phyloP scores from a whole-genome alignment of 441 rosid species.

The Eutrema salsugineum region DNA sequence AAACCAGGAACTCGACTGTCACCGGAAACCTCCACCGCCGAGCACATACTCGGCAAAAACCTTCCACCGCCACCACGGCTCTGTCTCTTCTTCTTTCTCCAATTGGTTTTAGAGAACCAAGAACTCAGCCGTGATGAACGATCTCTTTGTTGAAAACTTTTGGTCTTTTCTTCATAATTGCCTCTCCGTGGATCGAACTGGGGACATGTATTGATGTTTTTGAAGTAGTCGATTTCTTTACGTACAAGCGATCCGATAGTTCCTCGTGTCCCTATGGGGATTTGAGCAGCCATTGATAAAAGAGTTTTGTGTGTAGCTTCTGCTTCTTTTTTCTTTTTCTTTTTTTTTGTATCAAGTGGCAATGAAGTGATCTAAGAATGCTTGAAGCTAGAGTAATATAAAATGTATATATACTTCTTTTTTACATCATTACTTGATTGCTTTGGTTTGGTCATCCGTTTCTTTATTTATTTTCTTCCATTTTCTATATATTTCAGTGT shows the following conservation, averaged over 20 bases:
- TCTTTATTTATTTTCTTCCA: background rate
- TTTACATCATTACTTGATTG: constrained; percentile 26
- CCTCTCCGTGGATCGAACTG: constrained; percentile 26
- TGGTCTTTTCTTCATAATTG: constrained; percentile 24
- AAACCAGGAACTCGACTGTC: constrained; percentile 46
- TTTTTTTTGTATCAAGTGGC: constrained; percentile 8
- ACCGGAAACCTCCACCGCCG: constrained; percentile 52
- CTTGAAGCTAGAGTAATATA: constrained; percentile 20
- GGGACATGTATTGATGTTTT: constrained; percentile 31
- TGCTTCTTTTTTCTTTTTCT: background rate
- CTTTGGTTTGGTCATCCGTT: constrained; percentile 19
- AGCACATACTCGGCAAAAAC: constrained; percentile 56
- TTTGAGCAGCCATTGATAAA: constrained; percentile 44
- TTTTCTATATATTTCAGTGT: background rate
- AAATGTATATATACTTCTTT: background rate
- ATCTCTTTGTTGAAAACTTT: constrained; percentile 32
- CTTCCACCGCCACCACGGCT: constrained; percentile 14
- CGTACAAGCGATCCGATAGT: constrained; percentile 81
- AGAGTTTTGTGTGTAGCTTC: background rate
- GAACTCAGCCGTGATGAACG: constrained; percentile 42
- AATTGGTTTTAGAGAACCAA: constrained; percentile 48
- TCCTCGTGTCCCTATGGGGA: constrained; percentile 84
- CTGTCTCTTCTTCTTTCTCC: constrained; percentile 52
- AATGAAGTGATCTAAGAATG: constrained; percentile 9
- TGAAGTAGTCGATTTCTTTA: constrained; percentile 79